Evolutionary conservation across 306 rosid species (phyloP).

Genomic region (Castanea sativa): DNA sequence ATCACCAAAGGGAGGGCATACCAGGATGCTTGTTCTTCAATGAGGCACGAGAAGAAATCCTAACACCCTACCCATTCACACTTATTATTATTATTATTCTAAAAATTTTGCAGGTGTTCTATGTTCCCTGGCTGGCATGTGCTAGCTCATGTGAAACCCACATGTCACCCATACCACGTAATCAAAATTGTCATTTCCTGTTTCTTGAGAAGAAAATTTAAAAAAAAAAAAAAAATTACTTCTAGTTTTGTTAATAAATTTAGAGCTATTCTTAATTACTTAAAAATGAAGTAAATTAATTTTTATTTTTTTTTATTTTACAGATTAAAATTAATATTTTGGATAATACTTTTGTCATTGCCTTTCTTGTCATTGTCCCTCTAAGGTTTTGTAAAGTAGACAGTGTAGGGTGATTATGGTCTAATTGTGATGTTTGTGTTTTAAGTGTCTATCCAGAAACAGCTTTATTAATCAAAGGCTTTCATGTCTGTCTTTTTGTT

Average conservation of each 20-base stretch:
- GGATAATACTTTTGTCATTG: neutral
- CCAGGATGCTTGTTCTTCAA: constrained; percentile 35
- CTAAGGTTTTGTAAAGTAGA: constrained; percentile 13
- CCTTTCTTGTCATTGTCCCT: constrained; percentile 30
- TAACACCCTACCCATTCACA: constrained; percentile 16
- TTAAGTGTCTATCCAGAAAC: constrained; percentile 29
- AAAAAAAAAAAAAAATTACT: neutral
- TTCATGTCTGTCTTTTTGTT: constrained; percentile 26
- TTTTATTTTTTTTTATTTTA: neutral
- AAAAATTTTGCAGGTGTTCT: constrained; percentile 57
- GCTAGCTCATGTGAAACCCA: constrained; percentile 81
- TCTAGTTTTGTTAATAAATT: neutral
- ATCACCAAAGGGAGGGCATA: constrained; percentile 33
- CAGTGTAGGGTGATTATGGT: constrained; percentile 29
- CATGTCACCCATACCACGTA: constrained; percentile 63
- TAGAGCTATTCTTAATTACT: neutral
- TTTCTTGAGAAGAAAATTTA: neutral
- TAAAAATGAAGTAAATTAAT: neutral
- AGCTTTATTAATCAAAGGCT: constrained; percentile 31
- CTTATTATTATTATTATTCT: constrained; percentile 10
- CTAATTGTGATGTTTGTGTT: constrained; percentile 40
- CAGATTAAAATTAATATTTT: neutral
- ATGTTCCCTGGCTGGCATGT: constrained; percentile 64
- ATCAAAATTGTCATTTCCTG: constrained; percentile 44
- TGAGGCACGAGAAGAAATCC: constrained; percentile 16